A percentile compares a stretch with the other conserved stretches of the same genome.
These are phyloP conservation scores for Trichoderma breve DNA, from an alignment of 2,329 filamentous ascomycete species.

Conservation along the genomic window DNA sequence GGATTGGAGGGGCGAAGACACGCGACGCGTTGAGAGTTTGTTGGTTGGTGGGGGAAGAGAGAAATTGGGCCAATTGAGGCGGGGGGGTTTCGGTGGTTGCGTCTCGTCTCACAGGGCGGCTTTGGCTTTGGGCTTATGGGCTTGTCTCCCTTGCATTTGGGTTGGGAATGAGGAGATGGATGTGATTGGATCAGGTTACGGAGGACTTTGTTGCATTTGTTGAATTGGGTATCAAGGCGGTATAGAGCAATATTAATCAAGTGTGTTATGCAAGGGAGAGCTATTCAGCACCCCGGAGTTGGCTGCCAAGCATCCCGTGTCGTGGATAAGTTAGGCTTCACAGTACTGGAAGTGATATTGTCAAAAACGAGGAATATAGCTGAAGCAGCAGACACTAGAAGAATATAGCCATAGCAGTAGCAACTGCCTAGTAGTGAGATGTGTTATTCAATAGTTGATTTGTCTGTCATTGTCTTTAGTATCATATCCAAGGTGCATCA, in stretches of 20 bases:
- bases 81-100: slow-evolving; percentile 25
- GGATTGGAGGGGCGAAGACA: slow-evolving; percentile 21
- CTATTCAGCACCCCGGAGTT: too few relatives aligned
- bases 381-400: too few relatives aligned
- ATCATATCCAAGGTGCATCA: not conserved
- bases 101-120: slow-evolving; percentile 20
- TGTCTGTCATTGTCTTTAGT: not conserved
- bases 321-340: too few relatives aligned
- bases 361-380: too few relatives aligned
- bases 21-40: slow-evolving; percentile 28
- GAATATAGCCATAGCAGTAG: too few relatives aligned
- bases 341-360: too few relatives aligned
- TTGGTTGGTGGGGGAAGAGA: slow-evolving; percentile 10
- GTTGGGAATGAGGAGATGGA: not conserved
- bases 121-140: too few relatives aligned
- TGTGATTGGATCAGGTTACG: not conserved
- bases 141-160: not conserved
- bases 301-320: too few relatives aligned
- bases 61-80: slow-evolving; percentile 31
- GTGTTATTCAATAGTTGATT: not conserved
- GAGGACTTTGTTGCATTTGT: too few relatives aligned
- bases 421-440: too few relatives aligned
- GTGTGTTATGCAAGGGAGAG: too few relatives aligned
- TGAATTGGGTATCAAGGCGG: not conserved
- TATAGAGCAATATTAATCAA: not conserved